These are phyloP conservation scores for Alternaria dauci DNA, from an alignment of 2,329 filamentous ascomycete species.

Conservation along the genomic window DNA sequence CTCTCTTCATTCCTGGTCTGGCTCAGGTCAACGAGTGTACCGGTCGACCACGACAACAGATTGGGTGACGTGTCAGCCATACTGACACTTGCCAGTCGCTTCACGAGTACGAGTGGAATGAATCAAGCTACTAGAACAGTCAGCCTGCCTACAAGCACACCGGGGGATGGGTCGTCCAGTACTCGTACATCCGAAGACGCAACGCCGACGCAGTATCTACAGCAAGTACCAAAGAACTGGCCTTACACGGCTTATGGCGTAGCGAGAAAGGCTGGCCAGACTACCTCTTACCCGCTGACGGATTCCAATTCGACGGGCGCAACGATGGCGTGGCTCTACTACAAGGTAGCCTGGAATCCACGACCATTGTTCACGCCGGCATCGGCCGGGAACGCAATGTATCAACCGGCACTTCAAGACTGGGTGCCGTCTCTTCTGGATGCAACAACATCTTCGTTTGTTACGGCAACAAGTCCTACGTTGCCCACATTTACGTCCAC, in stretches of 20 bases:
- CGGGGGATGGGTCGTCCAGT: not conserved
- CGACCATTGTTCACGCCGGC: constrained; percentile 13
- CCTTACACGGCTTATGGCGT: constrained; percentile 19
- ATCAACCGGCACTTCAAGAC: constrained; percentile 3
- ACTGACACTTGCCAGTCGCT: not conserved
- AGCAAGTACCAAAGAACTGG: constrained; percentile 19
- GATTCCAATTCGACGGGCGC: not conserved
- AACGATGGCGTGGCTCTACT: constrained; percentile 14
- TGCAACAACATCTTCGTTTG: not conserved
- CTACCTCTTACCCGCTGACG: constrained; percentile 6
- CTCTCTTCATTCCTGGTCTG: constrained; percentile 3
- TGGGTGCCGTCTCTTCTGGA: not conserved
- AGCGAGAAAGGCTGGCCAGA: not conserved
- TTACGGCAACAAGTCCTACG: not conserved
- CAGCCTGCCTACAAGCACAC: not conserved
- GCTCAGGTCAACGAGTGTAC: not conserved
- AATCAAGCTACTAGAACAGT: not conserved
- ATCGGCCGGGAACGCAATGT: not conserved
- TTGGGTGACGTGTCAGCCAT: not conserved
- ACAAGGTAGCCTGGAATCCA: constrained; percentile 8
- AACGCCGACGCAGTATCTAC: constrained; percentile 17
- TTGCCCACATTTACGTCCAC: not conserved
- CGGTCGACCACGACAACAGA: not conserved
- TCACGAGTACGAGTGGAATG: not conserved
- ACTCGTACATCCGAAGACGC: not conserved